Base-by-base conservation (phyloP, 202 grass and related monocot species). In the Panicum virgatum region DNA sequence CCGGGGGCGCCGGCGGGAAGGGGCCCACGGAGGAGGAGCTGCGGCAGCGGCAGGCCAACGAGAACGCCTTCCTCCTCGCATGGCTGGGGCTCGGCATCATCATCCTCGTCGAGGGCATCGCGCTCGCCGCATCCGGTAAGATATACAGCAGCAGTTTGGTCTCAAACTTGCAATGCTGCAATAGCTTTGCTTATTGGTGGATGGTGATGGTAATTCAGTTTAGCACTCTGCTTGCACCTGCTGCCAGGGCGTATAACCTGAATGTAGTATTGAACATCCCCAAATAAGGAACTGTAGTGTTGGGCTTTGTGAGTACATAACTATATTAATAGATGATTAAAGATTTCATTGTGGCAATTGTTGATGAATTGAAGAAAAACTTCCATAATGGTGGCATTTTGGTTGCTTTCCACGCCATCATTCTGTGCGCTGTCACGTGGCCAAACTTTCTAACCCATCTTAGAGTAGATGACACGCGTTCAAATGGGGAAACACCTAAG, bases 41-140 rank as follows among this genome's bases (percentile, higher is more conserved):
- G 25, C 72, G 75, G 86, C 86, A 85, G 77, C 83, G 66, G 78
- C 63, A 81, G 75, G 81, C 48, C 73, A 89, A 84, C 39, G 92
- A 98, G 88, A 92, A 91, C 82, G 84, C 92, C 37, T 98, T 98
- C 76, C 86, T 98, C 29, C 82, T 98, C 80, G 45, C 90, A 5
- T 98, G 96, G 96, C 69, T 93, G 3, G 90, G 88, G 10, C 93
- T 98, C 32, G 96, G 92, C 34, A 45, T n/a, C 22, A 57, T 98
- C 16, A 98, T 98, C 71, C 89, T 98, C n/a, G 34, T 90, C 10
- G 92, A 98, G 86, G 96, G 96, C 72, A 19, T 98, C 58, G 88
- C 88, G 7, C 90, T 98, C 32, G 90, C 96, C 46, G 96, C 92
- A 45, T 91, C 96, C 19, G 92, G 96, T 95, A 88, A 83, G 13